Percentiles rank a stretch among this genome's conserved stretches.
These are phyloP conservation scores for Venturia effusa DNA, from an alignment of 2,329 filamentous ascomycete genomes.

Conservation along the genomic window DNA sequence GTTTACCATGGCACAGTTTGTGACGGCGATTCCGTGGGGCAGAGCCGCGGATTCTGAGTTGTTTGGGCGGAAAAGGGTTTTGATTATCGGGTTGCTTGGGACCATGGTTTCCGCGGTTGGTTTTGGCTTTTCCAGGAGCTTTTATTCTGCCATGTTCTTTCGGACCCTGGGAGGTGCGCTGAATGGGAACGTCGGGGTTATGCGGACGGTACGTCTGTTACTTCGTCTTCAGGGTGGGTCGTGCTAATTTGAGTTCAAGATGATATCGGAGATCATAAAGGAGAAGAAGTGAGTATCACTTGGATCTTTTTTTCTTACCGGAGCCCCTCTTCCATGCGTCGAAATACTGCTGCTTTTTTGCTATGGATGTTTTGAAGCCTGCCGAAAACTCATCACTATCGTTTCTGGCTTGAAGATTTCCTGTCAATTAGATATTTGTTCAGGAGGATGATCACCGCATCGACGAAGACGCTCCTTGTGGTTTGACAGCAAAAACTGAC, in stretches of 20 bases:
- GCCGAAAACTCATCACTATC: background rate
- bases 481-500: background rate
- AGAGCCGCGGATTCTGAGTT: slow-evolving; percentile 52
- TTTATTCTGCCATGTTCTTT: slow-evolving; percentile 52
- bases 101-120: slow-evolving; percentile 55
- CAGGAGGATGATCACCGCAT: no score
- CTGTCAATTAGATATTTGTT: no score
- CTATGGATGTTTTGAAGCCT: background rate
- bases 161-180: slow-evolving; percentile 54
- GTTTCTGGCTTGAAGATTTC: background rate
- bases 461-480: no score
- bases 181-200: slow-evolving; percentile 65
- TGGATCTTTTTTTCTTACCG: background rate
- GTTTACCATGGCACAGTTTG: slow-evolving; percentile 72
- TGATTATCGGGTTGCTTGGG: slow-evolving; percentile 66
- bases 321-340: no score
- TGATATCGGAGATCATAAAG: slow-evolving; percentile 60
- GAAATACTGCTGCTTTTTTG: no score
- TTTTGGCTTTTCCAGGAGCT: slow-evolving; percentile 58
- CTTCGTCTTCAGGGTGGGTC: background rate
- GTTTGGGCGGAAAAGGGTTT: slow-evolving; percentile 62
- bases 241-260: slow-evolving; percentile 19
- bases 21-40: slow-evolving; percentile 77
- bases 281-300: slow-evolving; percentile 47
- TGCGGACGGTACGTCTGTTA: slow-evolving; percentile 42